Percentiles rank a stretch among this genome's conserved stretches.
Evolutionary conservation across 139 green algal species (phyloP).

Genomic region (Chlorella sorokiniana): DNA sequence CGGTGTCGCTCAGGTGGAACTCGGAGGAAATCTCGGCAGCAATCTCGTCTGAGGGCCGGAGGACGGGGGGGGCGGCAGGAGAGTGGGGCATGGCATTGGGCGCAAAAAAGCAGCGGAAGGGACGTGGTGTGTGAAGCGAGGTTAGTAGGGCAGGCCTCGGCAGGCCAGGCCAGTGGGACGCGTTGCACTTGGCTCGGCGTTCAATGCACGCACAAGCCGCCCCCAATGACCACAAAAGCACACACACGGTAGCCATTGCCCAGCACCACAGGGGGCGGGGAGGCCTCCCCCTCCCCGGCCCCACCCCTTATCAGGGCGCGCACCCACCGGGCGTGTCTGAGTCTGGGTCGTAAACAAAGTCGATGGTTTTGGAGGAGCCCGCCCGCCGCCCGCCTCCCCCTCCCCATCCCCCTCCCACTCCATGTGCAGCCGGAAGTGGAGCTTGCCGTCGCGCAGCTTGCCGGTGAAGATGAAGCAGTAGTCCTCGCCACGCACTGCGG

Average conservation of each 20-base stretch:
- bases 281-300: not conserved
- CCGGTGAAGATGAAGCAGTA: conserved; percentile 89
- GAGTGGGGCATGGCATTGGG: not conserved
- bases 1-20: conserved; percentile 86
- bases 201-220: no score
- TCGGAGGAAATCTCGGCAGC: conserved; percentile 91
- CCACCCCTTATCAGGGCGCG: conserved; percentile 31
- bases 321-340: conserved; percentile 86
- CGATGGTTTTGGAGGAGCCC: conserved; percentile 76
- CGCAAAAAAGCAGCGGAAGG: not conserved
- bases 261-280: no score
- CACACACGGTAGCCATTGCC: not conserved
- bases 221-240: not conserved
- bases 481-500: conserved; percentile 81
- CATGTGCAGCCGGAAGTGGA: conserved; percentile 89
- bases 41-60: conserved; percentile 74
- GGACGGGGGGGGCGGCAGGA: no score
- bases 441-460: conserved; percentile 78
- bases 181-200: no score
- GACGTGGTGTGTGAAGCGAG: no score
- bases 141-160: no score
- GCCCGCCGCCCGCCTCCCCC: not conserved
- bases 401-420: conserved; percentile 55
- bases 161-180: no score
- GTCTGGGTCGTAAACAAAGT: conserved; percentile 95